Percentiles rank a stretch among this genome's conserved stretches.
These are phyloP conservation scores for Linum usitatissimum DNA, from an alignment of 345 rosid genomes.

Conservation along the genomic window DNA sequence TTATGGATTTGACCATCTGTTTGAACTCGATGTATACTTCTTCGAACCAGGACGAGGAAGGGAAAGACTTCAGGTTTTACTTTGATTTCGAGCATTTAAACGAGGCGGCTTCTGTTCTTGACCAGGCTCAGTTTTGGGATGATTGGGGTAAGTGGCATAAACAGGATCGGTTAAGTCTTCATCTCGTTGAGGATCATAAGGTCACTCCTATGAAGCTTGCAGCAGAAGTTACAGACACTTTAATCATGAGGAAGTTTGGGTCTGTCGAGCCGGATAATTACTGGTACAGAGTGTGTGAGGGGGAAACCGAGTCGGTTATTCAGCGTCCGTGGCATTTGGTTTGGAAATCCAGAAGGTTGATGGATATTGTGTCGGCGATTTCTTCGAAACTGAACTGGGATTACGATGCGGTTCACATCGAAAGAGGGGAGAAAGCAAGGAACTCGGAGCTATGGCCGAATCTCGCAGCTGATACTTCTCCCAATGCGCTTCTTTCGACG, in stretches of 20 bases:
- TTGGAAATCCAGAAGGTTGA: slow-evolving; percentile 84
- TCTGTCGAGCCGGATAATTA: slow-evolving; percentile 81
- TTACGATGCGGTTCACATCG: slow-evolving; percentile 74
- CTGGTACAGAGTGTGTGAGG: slow-evolving; percentile 97
- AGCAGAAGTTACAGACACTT: slow-evolving; percentile 46
- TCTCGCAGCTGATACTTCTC: slow-evolving; percentile 66
- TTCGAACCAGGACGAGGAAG: slow-evolving; percentile 75
- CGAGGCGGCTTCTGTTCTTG: slow-evolving; percentile 79
- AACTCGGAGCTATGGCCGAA: slow-evolving; percentile 85
- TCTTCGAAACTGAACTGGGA: slow-evolving; percentile 81
- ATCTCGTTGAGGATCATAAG: slow-evolving; percentile 61
- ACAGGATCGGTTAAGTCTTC: slow-evolving; percentile 36
- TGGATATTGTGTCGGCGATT: slow-evolving; percentile 74
- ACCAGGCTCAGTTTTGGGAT: slow-evolving; percentile 74
- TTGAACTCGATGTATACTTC: slow-evolving; percentile 61
- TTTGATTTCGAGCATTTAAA: slow-evolving; percentile 91
- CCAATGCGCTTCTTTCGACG: slow-evolving; percentile 48
- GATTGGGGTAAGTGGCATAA: slow-evolving; percentile 75
- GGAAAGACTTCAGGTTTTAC: slow-evolving; percentile 88
- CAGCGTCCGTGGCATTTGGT: slow-evolving; percentile 80
- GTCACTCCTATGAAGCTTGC: slow-evolving; percentile 68
- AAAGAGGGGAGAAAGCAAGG: slow-evolving; percentile 73
- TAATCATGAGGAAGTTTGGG: slow-evolving; percentile 91
- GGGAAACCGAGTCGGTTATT: slow-evolving; percentile 65
- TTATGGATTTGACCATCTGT: slow-evolving; percentile 82